phyloP scores from a whole-genome alignment of 768 basidiomycete species.

The Glaciozyma martinii region DNA sequence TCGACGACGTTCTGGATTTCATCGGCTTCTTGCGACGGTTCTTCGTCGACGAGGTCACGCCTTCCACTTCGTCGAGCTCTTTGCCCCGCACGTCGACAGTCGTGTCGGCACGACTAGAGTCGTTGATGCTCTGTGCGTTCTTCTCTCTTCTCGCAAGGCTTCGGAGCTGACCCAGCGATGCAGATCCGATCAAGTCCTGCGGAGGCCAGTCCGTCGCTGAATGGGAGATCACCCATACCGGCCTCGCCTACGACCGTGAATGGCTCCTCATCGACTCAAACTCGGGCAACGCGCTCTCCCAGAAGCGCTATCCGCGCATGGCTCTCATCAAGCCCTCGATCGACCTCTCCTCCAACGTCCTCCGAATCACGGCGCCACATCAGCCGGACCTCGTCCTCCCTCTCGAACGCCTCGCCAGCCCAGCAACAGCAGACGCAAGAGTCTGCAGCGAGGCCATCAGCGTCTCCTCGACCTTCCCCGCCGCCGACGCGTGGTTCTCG shows the following conservation, averaged over 20 bases:
- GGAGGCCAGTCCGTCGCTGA: slow-evolving; percentile 17
- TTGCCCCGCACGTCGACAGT: neutral
- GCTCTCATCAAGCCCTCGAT: slow-evolving; percentile 28
- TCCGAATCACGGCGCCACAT: slow-evolving; percentile 15
- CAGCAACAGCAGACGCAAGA: neutral
- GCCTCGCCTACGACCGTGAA: slow-evolving; percentile 33
- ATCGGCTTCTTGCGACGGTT: slow-evolving; percentile 30
- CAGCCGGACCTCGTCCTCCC: slow-evolving; percentile 23
- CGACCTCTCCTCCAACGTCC: neutral
- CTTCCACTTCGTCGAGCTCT: neutral
- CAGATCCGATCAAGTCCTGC: slow-evolving; percentile 36
- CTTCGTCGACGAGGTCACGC: slow-evolving; percentile 19
- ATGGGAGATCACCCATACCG: slow-evolving; percentile 30
- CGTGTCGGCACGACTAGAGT: neutral
- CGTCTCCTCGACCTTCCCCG: neutral
- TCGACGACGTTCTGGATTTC: slow-evolving; percentile 27
- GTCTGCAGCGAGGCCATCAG: slow-evolving; percentile 20
- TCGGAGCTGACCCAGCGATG: too few species aligned
- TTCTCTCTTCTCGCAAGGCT: neutral
- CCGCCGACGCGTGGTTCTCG: slow-evolving; percentile 27
- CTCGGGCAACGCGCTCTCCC: slow-evolving; percentile 27
- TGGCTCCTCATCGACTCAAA: slow-evolving; percentile 30
- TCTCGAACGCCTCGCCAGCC: neutral
- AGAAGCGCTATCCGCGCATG: slow-evolving; percentile 34
- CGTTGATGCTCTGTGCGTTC: slow-evolving; percentile 16